Conservation (phyloP, 2,329 filamentous ascomycete genomes). For the Sporothrix pallida region DNA sequence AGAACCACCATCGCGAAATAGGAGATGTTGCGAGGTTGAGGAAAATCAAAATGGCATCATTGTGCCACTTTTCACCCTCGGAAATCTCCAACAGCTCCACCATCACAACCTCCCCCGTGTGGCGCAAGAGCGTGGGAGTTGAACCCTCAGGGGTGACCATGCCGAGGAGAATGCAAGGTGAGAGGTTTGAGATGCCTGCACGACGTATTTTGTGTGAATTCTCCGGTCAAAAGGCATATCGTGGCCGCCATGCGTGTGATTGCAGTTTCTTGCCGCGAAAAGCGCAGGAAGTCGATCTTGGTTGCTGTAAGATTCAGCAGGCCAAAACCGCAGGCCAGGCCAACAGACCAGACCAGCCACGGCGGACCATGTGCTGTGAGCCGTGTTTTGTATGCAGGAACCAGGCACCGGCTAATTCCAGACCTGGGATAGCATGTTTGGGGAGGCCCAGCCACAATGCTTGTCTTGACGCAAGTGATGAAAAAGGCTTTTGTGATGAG, state of each 20-base stretch:
- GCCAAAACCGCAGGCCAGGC: background rate
- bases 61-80: background rate
- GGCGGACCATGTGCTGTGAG: background rate
- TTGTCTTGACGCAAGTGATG: too few relatives aligned
- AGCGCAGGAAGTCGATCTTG: background rate
- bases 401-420: conserved; percentile 26
- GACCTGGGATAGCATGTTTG: background rate
- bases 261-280: background rate
- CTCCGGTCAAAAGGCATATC: conserved; percentile 1
- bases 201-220: background rate
- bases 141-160: background rate
- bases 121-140: background rate
- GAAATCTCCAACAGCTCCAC: conserved; percentile 10
- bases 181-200: too few relatives aligned
- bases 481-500: background rate
- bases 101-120: background rate
- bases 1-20: too few relatives aligned
- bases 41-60: conserved; percentile 6
- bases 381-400: conserved; percentile 19
- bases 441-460: background rate
- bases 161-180: background rate
- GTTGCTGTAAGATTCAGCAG: background rate
- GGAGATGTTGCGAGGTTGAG: too few relatives aligned
- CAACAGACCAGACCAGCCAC: background rate
- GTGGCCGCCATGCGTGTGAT: background rate